A percentile compares a stretch with the other conserved stretches of the same genome.
phyloP scores from a whole-genome alignment of 1,284 basidiomycete species.

The Singerocomus inundabilis region DNA sequence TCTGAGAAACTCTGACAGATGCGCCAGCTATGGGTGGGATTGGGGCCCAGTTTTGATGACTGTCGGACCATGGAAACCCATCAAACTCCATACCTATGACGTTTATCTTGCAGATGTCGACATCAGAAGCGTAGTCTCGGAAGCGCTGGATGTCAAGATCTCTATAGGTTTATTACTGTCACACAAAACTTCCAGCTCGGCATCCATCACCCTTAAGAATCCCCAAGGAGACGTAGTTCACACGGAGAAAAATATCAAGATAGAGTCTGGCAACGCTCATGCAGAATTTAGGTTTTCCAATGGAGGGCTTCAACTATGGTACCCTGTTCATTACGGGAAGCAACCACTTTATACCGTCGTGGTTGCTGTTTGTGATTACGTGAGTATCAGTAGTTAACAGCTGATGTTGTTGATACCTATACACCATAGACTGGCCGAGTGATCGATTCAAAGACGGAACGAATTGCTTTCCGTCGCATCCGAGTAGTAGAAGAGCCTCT shows the following conservation, averaged over 20 bases:
- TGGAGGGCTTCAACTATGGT: conserved; percentile 74
- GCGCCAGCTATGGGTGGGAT: conserved; percentile 74
- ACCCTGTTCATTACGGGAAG: conserved; percentile 77
- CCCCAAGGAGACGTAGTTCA: conserved; percentile 45
- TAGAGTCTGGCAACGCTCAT: conserved; percentile 39
- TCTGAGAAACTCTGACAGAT: conserved; percentile 7
- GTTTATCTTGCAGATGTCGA: conserved; percentile 65
- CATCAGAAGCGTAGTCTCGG: conserved; percentile 52
- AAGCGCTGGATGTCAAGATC: conserved; percentile 50
- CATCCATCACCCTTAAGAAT: conserved; percentile 48
- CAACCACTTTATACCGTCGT: conserved; percentile 75
- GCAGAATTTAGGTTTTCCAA: conserved; percentile 51
- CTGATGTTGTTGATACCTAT: neutral
- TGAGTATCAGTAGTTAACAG: conserved; percentile 27
- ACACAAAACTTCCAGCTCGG: conserved; percentile 36
- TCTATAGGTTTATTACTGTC: conserved; percentile 46
- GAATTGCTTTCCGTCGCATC: conserved; percentile 74
- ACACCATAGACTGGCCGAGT: conserved; percentile 43
- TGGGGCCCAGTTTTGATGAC: conserved; percentile 84
- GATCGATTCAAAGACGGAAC: conserved; percentile 53
- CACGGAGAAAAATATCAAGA: conserved; percentile 37
- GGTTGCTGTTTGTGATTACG: conserved; percentile 50
- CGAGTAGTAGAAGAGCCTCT: conserved; percentile 75
- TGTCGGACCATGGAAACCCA: conserved; percentile 76
- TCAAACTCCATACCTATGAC: conserved; percentile 67